phyloP scores from a whole-genome alignment of 306 rosid species.

The Fragaria iinumae region DNA sequence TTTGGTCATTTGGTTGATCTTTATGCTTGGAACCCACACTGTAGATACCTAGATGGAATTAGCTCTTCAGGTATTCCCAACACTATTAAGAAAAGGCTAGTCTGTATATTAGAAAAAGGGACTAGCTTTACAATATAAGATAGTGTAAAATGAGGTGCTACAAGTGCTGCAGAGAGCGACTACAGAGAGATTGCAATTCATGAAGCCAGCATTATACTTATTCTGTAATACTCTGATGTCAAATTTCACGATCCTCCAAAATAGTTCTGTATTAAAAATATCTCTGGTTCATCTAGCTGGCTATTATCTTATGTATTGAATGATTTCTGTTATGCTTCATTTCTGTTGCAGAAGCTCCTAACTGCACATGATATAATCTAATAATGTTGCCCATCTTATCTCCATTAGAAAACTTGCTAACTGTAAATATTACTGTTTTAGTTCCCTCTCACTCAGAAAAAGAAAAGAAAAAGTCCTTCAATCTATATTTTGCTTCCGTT shows the following conservation, averaged over 20 bases:
- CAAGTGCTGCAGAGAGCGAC: background rate
- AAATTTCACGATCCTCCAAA: background rate
- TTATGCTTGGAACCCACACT: conserved; percentile 95
- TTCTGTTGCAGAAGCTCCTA: background rate
- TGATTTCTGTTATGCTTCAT: background rate
- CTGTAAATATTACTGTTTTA: background rate
- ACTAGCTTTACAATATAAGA: background rate
- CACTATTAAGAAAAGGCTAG: background rate
- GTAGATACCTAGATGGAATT: conserved; percentile 79
- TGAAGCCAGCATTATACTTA: background rate
- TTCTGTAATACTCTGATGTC: background rate
- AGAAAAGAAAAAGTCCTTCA: background rate
- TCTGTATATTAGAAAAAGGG: background rate
- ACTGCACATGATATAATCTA: background rate
- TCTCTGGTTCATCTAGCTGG: background rate
- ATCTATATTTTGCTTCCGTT: conserved; percentile 1
- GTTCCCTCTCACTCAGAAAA: background rate
- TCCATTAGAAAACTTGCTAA: background rate
- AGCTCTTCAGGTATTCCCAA: conserved; percentile 62
- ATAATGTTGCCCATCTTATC: background rate
- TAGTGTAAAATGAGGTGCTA: background rate
- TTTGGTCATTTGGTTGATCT: conserved; percentile 90
- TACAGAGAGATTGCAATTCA: background rate
- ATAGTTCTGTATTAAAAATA: background rate
- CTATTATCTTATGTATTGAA: background rate